phyloP scores from a whole-genome alignment of 352 stramenopile species.

The Phytophthora melonis region DNA sequence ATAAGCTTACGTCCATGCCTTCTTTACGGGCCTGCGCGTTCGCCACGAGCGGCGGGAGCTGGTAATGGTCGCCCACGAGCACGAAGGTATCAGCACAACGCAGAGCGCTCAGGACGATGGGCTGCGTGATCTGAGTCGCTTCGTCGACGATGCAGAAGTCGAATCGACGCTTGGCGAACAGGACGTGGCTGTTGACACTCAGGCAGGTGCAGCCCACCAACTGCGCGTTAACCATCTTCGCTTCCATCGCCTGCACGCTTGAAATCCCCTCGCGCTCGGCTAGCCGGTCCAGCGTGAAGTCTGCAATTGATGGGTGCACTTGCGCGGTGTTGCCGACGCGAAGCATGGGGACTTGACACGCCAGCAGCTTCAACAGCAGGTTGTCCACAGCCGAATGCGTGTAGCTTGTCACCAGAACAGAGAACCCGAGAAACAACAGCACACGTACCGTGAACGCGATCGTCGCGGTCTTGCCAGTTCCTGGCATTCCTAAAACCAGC shows the following conservation, averaged over 20 bases:
- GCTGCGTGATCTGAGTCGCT: slow-evolving; percentile 98
- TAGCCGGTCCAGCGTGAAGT: slow-evolving; percentile 61
- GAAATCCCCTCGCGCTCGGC: slow-evolving; percentile 37
- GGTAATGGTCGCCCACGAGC: slow-evolving; percentile 98
- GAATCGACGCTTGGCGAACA: slow-evolving; percentile 91
- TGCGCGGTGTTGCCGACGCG: slow-evolving; percentile 78
- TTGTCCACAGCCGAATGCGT: slow-evolving; percentile 99
- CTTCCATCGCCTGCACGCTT: slow-evolving; percentile 61
- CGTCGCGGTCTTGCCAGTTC: slow-evolving; percentile 97
- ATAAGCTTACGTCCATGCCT: slow-evolving; percentile 91
- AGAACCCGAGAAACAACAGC: slow-evolving; percentile 91
- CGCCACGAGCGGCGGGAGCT: slow-evolving; percentile 96
- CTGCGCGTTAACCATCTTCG: slow-evolving; percentile 55
- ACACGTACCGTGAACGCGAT: slow-evolving; percentile 95
- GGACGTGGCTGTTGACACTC: slow-evolving; percentile 75
- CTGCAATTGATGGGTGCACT: slow-evolving; percentile 73
- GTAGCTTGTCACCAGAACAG: slow-evolving; percentile 97
- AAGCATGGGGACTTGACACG: slow-evolving; percentile 68
- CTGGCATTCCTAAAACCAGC: slow-evolving; percentile 95
- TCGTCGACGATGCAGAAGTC: slow-evolving; percentile 99
- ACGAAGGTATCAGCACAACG: slow-evolving; percentile 95
- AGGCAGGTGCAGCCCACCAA: slow-evolving; percentile 84
- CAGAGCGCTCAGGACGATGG: slow-evolving; percentile 94
- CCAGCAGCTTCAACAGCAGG: slow-evolving; percentile 94
- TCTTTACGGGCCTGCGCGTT: slow-evolving; percentile 88